Conservation (phyloP, 176 grass and related monocot species). For the Eleusine indica region DNA sequence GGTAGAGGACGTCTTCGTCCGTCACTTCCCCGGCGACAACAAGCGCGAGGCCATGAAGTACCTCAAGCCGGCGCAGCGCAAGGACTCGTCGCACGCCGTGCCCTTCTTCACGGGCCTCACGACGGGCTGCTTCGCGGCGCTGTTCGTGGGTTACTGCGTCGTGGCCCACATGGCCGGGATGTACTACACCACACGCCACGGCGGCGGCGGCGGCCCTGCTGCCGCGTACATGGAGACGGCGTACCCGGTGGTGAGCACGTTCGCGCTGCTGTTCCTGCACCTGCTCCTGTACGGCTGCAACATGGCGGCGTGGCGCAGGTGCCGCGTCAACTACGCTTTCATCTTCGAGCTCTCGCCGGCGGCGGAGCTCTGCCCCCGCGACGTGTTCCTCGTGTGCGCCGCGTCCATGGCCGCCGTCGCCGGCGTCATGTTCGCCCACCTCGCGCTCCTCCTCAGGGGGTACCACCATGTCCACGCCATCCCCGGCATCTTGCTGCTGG, state of each 20-base stretch:
- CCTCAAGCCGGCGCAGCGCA: constrained; percentile 63
- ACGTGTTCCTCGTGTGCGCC: constrained; percentile 65
- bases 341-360: constrained; percentile 64
- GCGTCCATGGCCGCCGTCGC: constrained; percentile 62
- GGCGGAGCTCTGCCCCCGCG: constrained; percentile 54
- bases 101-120: constrained; percentile 76
- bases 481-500: constrained; percentile 56
- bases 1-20: constrained; percentile 71
- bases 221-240: constrained; percentile 79
- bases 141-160: constrained; percentile 70
- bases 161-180: constrained; percentile 70
- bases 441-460: constrained; percentile 52
- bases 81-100: constrained; percentile 50
- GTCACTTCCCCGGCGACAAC: constrained; percentile 61
- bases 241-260: constrained; percentile 87
- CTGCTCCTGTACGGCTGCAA: constrained; percentile 77
- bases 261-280: constrained; percentile 80
- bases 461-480: constrained; percentile 60
- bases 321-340: constrained; percentile 77
- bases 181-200: constrained; percentile 32
- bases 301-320: constrained; percentile 75
- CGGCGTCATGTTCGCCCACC: constrained; percentile 69
- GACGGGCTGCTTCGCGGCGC: constrained; percentile 68
- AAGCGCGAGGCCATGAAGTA: constrained; percentile 82
- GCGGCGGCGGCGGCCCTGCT: not conserved